These are phyloP conservation scores for Schwanniomyces etchellsii DNA, from an alignment of 1,139 yeast species.

Conservation along the genomic window DNA sequence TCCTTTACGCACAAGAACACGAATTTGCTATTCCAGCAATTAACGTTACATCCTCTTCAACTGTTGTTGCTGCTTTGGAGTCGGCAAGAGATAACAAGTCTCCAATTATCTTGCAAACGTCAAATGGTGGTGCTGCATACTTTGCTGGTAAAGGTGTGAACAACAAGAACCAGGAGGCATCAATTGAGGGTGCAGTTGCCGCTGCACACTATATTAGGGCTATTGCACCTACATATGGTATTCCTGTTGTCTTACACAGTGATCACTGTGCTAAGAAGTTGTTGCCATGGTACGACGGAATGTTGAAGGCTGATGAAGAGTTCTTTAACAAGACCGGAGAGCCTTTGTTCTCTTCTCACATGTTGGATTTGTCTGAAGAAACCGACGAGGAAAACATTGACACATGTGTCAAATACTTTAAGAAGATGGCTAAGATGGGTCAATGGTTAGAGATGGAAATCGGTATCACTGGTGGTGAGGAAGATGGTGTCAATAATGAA, in stretches of 20 bases:
- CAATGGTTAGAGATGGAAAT: constrained; percentile 99
- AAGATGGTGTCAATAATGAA: constrained; percentile 99
- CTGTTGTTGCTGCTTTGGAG: constrained; percentile 95
- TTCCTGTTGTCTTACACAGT: constrained; percentile 95
- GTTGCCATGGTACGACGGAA: constrained; percentile 98
- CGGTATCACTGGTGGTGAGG: constrained; percentile 99
- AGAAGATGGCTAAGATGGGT: constrained; percentile 87
- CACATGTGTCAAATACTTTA: constrained; percentile 91
- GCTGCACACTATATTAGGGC: constrained; percentile 98
- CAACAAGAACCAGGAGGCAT: constrained; percentile 89
- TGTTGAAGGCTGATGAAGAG: constrained; percentile 94
- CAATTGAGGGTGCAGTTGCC: constrained; percentile 93
- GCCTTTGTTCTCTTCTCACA: constrained; percentile 97
- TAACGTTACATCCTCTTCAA: constrained; percentile 95
- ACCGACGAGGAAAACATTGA: constrained; percentile 92
- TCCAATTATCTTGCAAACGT: constrained; percentile 94
- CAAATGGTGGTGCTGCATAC: constrained; percentile 99
- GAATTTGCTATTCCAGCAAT: constrained; percentile 98
- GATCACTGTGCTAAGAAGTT: constrained; percentile 99
- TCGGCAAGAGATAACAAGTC: constrained; percentile 96
- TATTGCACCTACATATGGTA: constrained; percentile 92
- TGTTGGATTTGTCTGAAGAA: constrained; percentile 98
- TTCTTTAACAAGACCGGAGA: constrained; percentile 81
- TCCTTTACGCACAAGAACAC: constrained; percentile 89
- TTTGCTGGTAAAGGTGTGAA: constrained; percentile 99